phyloP scores from a whole-genome alignment of 805 yeast genomes.

The Starmerella potacharoeniae region DNA sequence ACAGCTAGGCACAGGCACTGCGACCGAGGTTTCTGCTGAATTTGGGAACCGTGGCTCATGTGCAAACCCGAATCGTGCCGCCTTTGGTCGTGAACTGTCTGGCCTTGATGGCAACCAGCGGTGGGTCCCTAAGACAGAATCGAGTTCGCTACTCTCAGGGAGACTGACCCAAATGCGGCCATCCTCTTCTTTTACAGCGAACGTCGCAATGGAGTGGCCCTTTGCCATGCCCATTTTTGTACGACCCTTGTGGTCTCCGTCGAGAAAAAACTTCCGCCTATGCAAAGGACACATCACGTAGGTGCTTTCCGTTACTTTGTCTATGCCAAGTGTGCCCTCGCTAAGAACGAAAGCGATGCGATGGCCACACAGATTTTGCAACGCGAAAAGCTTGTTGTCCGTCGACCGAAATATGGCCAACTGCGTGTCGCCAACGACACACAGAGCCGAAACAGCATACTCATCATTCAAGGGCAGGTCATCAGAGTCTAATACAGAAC shows the following conservation, averaged over 20 bases:
- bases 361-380: slow-evolving; percentile 35
- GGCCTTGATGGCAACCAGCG: slow-evolving; percentile 24
- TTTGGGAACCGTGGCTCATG: too few relatives aligned
- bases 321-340: slow-evolving; percentile 30
- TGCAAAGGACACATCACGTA: slow-evolving; percentile 33
- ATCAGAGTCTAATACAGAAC: slow-evolving; percentile 23
- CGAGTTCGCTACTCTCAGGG: slow-evolving; percentile 30
- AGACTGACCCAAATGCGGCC: slow-evolving; percentile 27
- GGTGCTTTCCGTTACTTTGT: slow-evolving; percentile 25
- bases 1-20: neutral
- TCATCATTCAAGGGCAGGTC: slow-evolving; percentile 26
- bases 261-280: slow-evolving; percentile 29
- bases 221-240: slow-evolving; percentile 27
- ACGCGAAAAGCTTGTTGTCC: slow-evolving; percentile 29
- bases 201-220: slow-evolving; percentile 29
- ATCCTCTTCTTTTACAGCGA: slow-evolving; percentile 29
- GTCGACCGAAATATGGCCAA: slow-evolving; percentile 29
- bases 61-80: neutral
- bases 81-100: neutral
- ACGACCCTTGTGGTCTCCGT: slow-evolving; percentile 23
- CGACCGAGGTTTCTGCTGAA: neutral
- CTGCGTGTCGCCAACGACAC: slow-evolving; percentile 31
- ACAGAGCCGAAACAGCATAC: slow-evolving; percentile 29
- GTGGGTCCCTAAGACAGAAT: slow-evolving; percentile 29
- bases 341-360: slow-evolving; percentile 32